These are phyloP conservation scores for Ceratocystis variospora DNA, from an alignment of 2,329 filamentous ascomycete genomes.

Conservation along the genomic window DNA sequence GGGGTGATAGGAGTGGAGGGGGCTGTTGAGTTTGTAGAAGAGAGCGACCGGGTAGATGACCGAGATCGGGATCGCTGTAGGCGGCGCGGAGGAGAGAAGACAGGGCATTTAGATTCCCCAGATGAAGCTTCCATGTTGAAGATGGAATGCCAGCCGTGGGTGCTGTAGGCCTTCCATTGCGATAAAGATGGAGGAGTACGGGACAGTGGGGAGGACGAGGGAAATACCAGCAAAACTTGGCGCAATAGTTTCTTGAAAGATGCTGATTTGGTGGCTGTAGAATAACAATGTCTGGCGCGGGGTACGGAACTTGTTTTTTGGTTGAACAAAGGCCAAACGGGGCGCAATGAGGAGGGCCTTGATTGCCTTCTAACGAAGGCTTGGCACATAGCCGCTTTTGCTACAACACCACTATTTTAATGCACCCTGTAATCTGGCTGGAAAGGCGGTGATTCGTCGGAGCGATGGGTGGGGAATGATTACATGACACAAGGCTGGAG, in stretches of 20 bases:
- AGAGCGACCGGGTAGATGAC: background rate
- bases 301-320: no score
- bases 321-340: no score
- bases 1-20: background rate
- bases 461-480: no score
- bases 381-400: no score
- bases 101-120: background rate
- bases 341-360: no score
- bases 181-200: background rate
- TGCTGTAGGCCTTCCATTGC: background rate
- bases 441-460: no score
- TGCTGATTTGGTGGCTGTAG: background rate
- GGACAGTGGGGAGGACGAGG: background rate
- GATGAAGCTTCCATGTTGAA: background rate
- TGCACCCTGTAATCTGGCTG: no score
- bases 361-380: no score
- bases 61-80: background rate
- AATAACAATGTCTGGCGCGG: background rate
- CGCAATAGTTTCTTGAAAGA: background rate
- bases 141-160: background rate
- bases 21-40: background rate
- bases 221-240: background rate
- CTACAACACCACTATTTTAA: no score
- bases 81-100: background rate
- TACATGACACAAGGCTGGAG: no score